These are phyloP conservation scores for Eutrema salsugineum DNA, from an alignment of 441 rosid genomes.

Conservation along the genomic window DNA sequence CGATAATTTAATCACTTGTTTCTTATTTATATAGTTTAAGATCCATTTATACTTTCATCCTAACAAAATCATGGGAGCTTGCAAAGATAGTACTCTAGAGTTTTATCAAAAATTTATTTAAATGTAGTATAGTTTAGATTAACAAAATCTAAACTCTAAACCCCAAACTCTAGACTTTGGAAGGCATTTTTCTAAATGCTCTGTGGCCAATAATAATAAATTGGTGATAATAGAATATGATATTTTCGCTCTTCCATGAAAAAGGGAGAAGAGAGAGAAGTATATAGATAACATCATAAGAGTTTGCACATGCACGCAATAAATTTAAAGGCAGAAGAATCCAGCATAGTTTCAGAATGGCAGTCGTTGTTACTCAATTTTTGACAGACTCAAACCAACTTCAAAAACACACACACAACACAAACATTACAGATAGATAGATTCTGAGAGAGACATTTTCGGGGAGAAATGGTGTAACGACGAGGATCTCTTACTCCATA, in stretches of 20 bases:
- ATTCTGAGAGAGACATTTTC: conserved; percentile 27
- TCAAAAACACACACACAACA: conserved; percentile 26
- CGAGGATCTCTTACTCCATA: conserved; percentile 27
- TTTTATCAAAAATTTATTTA: too few species aligned
- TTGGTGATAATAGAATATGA: background rate
- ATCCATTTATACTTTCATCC: background rate
- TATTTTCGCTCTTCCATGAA: background rate
- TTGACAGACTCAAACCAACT: conserved; percentile 19
- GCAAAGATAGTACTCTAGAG: background rate
- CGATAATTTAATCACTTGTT: background rate
- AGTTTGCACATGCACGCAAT: conserved; percentile 28
- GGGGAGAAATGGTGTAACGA: conserved; percentile 24
- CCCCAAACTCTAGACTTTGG: background rate
- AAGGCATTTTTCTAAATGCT: background rate
- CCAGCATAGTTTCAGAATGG: conserved; percentile 25
- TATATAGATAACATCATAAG: conserved; percentile 8
- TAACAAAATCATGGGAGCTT: background rate
- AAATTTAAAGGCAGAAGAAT: conserved; percentile 13
- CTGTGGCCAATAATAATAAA: background rate
- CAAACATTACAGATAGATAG: conserved; percentile 29
- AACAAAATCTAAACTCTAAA: background rate
- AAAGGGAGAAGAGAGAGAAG: background rate
- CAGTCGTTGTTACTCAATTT: conserved; percentile 3
- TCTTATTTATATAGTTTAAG: too few species aligned
- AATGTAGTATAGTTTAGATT: background rate